Conservation (phyloP, 441 rosid genomes). For the Pelargonium cotyledonis region DNA sequence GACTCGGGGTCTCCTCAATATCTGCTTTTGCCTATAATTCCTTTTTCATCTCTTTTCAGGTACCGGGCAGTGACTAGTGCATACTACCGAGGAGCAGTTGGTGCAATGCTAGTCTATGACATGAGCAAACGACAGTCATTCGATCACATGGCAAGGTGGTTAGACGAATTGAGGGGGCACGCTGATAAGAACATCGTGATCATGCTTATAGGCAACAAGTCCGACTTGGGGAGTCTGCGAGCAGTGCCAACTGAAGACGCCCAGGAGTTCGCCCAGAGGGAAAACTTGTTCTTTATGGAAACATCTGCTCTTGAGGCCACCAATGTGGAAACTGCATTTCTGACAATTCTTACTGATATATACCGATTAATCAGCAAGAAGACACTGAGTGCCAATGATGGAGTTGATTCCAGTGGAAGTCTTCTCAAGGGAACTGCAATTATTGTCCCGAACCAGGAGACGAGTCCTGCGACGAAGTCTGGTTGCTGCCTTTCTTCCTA, state of each 20-base stretch:
- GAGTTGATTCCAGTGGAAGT: slow-evolving; percentile 34
- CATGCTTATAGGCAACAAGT: slow-evolving; percentile 55
- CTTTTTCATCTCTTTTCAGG: slow-evolving; percentile 24
- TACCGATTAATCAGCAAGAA: slow-evolving; percentile 43
- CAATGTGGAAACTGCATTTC: slow-evolving; percentile 36
- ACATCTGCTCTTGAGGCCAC: slow-evolving; percentile 35
- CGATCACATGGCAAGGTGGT: slow-evolving; percentile 49
- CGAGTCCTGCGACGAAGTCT: slow-evolving; percentile 18
- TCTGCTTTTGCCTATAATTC: too few species aligned
- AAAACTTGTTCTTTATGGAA: slow-evolving; percentile 49
- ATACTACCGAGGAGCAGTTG: slow-evolving; percentile 55
- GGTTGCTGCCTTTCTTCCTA: slow-evolving; percentile 35
- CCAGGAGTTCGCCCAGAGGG: slow-evolving; percentile 46
- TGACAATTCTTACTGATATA: slow-evolving; percentile 41
- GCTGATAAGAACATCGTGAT: slow-evolving; percentile 45
- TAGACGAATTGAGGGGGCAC: slow-evolving; percentile 48
- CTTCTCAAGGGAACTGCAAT: slow-evolving; percentile 50
- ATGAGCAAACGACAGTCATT: slow-evolving; percentile 46
- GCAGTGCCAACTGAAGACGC: slow-evolving; percentile 54
- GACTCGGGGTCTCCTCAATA: too few species aligned
- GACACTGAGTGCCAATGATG: slow-evolving; percentile 40
- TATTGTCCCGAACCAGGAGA: slow-evolving; percentile 40
- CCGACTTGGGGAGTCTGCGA: slow-evolving; percentile 38
- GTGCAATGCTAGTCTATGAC: slow-evolving; percentile 59
- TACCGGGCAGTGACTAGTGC: slow-evolving; percentile 62